phyloP scores from a whole-genome alignment of 2,329 filamentous ascomycete species.

The Arthrobotrys musiformis region DNA sequence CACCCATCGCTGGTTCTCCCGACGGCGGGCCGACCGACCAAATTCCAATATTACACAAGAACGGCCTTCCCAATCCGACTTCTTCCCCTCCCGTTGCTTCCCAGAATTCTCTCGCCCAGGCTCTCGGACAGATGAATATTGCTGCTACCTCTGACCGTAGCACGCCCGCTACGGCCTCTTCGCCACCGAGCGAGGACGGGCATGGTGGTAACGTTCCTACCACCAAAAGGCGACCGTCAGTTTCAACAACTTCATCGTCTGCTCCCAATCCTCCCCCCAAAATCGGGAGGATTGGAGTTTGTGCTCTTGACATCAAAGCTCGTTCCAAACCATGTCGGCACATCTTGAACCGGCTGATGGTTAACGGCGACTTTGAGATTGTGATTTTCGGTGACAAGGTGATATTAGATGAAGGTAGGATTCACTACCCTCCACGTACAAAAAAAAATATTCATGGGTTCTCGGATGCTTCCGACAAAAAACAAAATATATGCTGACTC shows the following conservation, averaged over 20 bases:
- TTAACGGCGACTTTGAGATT: conserved; percentile 92
- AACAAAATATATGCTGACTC: conserved; percentile 48
- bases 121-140: conserved; percentile 28
- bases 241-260: conserved; percentile 46
- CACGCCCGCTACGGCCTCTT: conserved; percentile 42
- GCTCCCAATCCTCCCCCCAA: conserved; percentile 29
- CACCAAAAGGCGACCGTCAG: conserved; percentile 48
- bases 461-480: conserved; percentile 15
- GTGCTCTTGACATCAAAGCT: conserved; percentile 93
- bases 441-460: neutral
- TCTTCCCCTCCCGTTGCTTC: conserved; percentile 50
- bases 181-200: conserved; percentile 48
- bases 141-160: conserved; percentile 25
- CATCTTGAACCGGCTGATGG: conserved; percentile 90
- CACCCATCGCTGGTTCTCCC: conserved; percentile 46
- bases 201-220: conserved; percentile 16
- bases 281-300: conserved; percentile 83
- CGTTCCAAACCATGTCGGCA: conserved; percentile 96
- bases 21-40: conserved; percentile 38
- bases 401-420: conserved; percentile 85
- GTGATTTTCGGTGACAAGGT: conserved; percentile 99
- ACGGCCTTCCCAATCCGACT: neutral
- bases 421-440: too few species aligned
- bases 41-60: conserved; percentile 7
- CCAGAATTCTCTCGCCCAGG: conserved; percentile 41